Conservation (phyloP, 345 rosid species). For the Melastoma malabathricum region DNA sequence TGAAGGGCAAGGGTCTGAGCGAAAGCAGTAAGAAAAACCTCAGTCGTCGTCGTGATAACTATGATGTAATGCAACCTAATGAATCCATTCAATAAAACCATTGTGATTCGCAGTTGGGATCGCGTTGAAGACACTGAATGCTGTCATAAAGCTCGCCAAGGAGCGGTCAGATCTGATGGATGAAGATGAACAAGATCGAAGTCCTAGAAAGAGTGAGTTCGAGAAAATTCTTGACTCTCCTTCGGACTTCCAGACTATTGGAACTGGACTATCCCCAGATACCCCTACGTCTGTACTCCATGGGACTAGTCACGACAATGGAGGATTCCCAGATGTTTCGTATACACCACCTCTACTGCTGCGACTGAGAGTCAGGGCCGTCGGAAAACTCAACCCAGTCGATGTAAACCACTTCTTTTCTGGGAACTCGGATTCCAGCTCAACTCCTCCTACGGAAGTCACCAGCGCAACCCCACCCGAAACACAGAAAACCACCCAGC, state of each 20-base stretch:
- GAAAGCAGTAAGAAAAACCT: constrained; percentile 29
- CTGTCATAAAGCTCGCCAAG: constrained; percentile 35
- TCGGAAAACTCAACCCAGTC: constrained; percentile 58
- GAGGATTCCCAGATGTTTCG: constrained; percentile 8
- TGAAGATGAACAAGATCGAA: constrained; percentile 31
- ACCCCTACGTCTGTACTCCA: constrained; percentile 49
- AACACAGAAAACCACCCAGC: not conserved
- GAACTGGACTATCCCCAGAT: constrained; percentile 23
- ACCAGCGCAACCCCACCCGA: not conserved
- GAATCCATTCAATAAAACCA: not conserved
- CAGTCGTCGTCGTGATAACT: not conserved
- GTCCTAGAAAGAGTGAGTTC: constrained; percentile 9
- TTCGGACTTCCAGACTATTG: constrained; percentile 1
- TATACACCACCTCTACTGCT: constrained; percentile 21
- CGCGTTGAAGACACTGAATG: constrained; percentile 42
- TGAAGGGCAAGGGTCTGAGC: constrained; percentile 26
- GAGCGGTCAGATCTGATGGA: constrained; percentile 54
- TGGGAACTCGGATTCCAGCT: constrained; percentile 14
- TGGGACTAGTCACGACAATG: constrained; percentile 5
- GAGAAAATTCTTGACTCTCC: constrained; percentile 13
- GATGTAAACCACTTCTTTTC: constrained; percentile 41
- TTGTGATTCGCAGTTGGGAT: constrained; percentile 29
- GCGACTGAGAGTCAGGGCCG: constrained; percentile 47
- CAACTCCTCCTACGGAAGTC: constrained; percentile 19
- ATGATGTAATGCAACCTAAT: not conserved